Conservation (phyloP, 768 basidiomycete genomes). For the Lactarius pseudohatsudake region DNA sequence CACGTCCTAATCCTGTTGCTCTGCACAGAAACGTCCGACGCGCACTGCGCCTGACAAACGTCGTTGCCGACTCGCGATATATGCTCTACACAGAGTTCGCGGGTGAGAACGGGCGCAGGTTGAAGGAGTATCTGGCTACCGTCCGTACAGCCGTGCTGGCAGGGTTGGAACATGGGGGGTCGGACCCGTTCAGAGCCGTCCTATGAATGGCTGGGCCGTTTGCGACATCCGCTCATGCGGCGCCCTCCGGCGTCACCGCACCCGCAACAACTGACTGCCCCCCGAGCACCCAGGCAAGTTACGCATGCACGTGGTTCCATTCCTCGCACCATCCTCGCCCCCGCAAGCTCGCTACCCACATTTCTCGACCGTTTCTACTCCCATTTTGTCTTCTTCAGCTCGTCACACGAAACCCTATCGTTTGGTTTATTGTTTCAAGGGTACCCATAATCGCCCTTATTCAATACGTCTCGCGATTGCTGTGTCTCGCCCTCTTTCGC, state of each 20-base stretch:
- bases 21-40: constrained; percentile 67
- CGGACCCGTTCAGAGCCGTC: constrained; percentile 62
- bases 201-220: neutral
- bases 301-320: neutral
- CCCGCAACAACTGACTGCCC: neutral
- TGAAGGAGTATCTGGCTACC: constrained; percentile 73
- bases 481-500: neutral
- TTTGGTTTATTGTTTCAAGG: no score
- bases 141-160: constrained; percentile 74
- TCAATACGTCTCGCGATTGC: neutral
- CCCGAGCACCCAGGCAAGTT: neutral
- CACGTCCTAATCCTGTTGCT: neutral
- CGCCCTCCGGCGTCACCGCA: neutral
- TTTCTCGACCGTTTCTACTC: neutral
- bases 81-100: constrained; percentile 73
- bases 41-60: constrained; percentile 73
- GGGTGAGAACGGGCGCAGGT: constrained; percentile 52
- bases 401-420: neutral
- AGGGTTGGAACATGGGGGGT: constrained; percentile 72
- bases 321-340: neutral
- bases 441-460: neutral
- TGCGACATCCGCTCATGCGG: neutral
- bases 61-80: constrained; percentile 85
- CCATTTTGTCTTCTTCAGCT: neutral
- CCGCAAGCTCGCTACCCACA: neutral